phyloP scores from a whole-genome alignment of 495 filamentous ascomycete genomes.

The Pseudevernia furfuracea region DNA sequence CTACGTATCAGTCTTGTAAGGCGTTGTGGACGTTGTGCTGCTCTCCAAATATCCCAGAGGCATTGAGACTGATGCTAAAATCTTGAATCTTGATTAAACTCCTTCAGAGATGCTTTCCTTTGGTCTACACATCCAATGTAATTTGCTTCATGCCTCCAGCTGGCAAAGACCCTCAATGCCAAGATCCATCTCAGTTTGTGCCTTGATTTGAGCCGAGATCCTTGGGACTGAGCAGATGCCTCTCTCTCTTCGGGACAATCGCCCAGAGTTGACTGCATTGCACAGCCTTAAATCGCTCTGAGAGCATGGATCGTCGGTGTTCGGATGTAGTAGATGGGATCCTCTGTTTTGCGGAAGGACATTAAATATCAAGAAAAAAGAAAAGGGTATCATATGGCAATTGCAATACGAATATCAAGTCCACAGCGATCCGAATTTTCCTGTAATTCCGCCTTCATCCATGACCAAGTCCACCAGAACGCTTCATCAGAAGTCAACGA shows the following conservation, averaged over 20 bases:
- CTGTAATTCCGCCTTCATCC: not conserved
- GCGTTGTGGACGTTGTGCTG: not conserved
- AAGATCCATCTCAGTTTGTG: not conserved
- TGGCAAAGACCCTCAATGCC: not conserved
- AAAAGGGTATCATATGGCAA: not conserved
- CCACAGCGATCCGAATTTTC: not conserved
- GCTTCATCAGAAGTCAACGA: conserved; percentile 9
- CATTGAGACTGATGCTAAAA: not conserved
- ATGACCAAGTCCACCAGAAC: not conserved
- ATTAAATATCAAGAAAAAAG: not conserved
- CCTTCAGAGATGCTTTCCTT: not conserved
- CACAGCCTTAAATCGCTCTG: not conserved
- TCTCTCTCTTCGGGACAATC: not conserved
- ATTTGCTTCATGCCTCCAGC: not conserved
- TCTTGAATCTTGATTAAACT: not conserved
- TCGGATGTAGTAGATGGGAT: not conserved
- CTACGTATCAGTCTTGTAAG: not conserved
- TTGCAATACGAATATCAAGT: not conserved
- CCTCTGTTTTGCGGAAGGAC: not conserved
- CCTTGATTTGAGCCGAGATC: not conserved
- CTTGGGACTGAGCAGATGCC: not conserved
- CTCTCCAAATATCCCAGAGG: too few relatives aligned
- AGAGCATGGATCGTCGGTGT: not conserved
- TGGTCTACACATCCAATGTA: not conserved
- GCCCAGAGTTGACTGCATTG: not conserved